A percentile compares a stretch with the other conserved stretches of the same genome.
phyloP scores from a whole-genome alignment of 2,329 filamentous ascomycete genomes.

The Scedosporium minutisporum region DNA sequence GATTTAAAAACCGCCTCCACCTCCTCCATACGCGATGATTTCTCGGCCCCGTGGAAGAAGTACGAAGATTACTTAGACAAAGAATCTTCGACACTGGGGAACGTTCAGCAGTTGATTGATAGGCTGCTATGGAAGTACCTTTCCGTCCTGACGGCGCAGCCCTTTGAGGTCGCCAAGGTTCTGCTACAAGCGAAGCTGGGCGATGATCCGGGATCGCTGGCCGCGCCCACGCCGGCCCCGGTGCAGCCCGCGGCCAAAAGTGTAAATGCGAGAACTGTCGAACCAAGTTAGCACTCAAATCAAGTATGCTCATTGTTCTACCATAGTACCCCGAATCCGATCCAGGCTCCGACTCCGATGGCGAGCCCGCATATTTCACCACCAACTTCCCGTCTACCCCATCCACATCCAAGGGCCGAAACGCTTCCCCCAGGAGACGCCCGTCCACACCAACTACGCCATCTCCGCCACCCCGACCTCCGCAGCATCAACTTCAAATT shows the following conservation, averaged over 20 bases:
- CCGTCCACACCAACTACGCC: constrained; percentile 23
- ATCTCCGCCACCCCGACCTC: constrained; percentile 19
- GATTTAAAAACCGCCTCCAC: neutral
- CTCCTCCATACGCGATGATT: constrained; percentile 7
- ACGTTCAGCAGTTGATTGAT: constrained; percentile 64
- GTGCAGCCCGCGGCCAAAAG: neutral
- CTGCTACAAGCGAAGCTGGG: constrained; percentile 59
- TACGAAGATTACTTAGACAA: constrained; percentile 5
- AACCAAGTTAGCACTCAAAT: neutral
- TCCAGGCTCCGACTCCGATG: constrained; percentile 46
- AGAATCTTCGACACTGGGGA: constrained; percentile 21
- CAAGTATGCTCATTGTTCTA: neutral
- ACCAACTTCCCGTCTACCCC: constrained; percentile 50
- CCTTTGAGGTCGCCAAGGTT: constrained; percentile 94
- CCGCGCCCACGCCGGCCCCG: neutral
- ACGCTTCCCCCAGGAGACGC: constrained; percentile 12
- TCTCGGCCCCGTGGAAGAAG: constrained; percentile 4
- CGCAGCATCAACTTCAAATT: constrained; percentile 57
- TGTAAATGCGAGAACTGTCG: neutral
- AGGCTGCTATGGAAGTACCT: constrained; percentile 88
- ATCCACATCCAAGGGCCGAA: constrained; percentile 27
- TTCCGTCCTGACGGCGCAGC: constrained; percentile 80
- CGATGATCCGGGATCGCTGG: constrained; percentile 4
- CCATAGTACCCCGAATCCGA: constrained; percentile 1
- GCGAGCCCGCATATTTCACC: constrained; percentile 76